Evolutionary conservation across 2,329 filamentous ascomycete genomes (phyloP).

Genomic region (Shiraia sp.): DNA sequence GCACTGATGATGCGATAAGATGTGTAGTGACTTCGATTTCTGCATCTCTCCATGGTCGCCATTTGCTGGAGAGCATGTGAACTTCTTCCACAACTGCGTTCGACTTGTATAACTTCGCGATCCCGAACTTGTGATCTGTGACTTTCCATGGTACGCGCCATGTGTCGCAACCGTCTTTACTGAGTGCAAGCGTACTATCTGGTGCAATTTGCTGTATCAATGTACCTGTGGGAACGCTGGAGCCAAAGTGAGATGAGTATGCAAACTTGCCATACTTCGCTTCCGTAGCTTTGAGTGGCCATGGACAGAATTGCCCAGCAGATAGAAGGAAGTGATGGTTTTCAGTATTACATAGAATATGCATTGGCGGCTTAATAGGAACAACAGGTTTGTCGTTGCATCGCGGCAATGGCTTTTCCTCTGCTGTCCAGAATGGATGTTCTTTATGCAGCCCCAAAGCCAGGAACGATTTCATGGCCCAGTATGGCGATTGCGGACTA

Average conservation of each 20-base stretch:
- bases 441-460: constrained; percentile 42
- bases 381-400: neutral
- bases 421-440: constrained; percentile 52
- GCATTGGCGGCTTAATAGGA: constrained; percentile 41
- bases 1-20: constrained; percentile 25
- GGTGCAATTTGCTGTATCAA: constrained; percentile 48
- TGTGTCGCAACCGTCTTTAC: constrained; percentile 44
- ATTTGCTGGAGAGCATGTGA: constrained; percentile 19
- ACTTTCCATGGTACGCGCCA: constrained; percentile 47
- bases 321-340: constrained; percentile 40
- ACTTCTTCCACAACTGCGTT: constrained; percentile 8
- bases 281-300: constrained; percentile 42
- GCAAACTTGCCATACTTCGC: constrained; percentile 42
- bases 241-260: constrained; percentile 43
- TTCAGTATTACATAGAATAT: constrained; percentile 51
- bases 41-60: constrained; percentile 38
- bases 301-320: constrained; percentile 39
- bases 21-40: constrained; percentile 26
- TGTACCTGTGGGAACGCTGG: constrained; percentile 46
- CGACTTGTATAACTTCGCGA: neutral
- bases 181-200: constrained; percentile 46
- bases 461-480: constrained; percentile 58
- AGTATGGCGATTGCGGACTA: constrained; percentile 60
- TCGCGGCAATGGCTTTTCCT: constrained; percentile 45
- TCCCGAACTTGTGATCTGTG: neutral